phyloP scores from a whole-genome alignment of 2,329 filamentous ascomycete species.

The Trichoderma sp. region DNA sequence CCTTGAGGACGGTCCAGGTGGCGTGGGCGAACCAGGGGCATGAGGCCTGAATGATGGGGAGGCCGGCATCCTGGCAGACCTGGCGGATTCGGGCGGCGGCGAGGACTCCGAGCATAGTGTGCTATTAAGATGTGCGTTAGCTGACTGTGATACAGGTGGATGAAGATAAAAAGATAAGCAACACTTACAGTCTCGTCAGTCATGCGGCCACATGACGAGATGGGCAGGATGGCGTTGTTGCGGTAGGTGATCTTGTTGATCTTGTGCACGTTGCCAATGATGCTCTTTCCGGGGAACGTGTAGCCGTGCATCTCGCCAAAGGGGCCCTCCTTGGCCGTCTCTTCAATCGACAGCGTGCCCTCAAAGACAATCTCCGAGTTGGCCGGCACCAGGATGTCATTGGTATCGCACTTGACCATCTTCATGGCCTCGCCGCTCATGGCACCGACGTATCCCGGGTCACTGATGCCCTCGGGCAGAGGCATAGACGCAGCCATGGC shows the following conservation, averaged over 20 bases:
- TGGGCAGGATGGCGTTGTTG: conserved; percentile 23
- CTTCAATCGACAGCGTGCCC: conserved; percentile 48
- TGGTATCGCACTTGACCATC: conserved; percentile 55
- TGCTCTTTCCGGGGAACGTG: conserved; percentile 2
- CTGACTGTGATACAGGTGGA: conserved; percentile 10
- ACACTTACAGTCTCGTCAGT: neutral
- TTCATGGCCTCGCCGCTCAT: conserved; percentile 48
- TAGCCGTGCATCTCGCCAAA: conserved; percentile 47
- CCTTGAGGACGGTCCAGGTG: conserved; percentile 54
- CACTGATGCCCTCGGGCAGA: conserved; percentile 50
- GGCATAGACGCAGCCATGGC: conserved; percentile 53
- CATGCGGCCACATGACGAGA: conserved; percentile 25
- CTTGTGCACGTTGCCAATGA: conserved; percentile 1
- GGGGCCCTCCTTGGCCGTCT: conserved; percentile 49
- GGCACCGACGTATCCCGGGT: conserved; percentile 52
- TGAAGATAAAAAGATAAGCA: neutral
- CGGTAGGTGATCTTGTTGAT: conserved; percentile 23
- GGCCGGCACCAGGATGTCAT: conserved; percentile 50
- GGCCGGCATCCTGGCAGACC: neutral
- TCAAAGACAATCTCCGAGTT: conserved; percentile 55
- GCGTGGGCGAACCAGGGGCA: conserved; percentile 50
- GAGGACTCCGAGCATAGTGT: neutral
- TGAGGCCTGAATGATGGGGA: conserved; percentile 49
- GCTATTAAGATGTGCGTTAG: neutral
- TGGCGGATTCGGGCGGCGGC: neutral